These are phyloP conservation scores for Symbiodinium natans DNA, from an alignment of 73 alveolate genomes.

Conservation along the genomic window DNA sequence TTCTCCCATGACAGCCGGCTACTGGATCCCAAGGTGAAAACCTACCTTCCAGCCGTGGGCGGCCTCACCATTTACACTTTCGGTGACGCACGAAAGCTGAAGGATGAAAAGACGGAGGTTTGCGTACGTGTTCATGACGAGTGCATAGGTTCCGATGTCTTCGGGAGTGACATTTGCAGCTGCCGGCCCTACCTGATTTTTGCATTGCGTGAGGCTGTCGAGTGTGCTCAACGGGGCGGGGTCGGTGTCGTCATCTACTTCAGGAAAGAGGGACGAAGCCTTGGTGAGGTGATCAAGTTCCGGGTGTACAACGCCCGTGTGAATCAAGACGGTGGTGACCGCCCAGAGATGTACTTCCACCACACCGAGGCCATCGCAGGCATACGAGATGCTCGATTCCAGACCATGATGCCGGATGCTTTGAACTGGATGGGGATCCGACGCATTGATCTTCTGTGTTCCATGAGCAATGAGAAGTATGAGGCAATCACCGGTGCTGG, in stretches of 20 bases:
- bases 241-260: slow-evolving; percentile 83
- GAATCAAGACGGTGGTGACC: slow-evolving; percentile 92
- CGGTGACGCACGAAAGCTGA: slow-evolving; percentile 87
- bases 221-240: slow-evolving; percentile 88
- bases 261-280: slow-evolving; percentile 64
- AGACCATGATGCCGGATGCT: slow-evolving; percentile 94
- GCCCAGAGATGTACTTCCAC: slow-evolving; percentile 93
- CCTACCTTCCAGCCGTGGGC: slow-evolving; percentile 91
- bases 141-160: slow-evolving; percentile 94
- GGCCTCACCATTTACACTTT: slow-evolving; percentile 91
- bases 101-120: slow-evolving; percentile 77
- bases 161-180: slow-evolving; percentile 87
- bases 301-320: slow-evolving; percentile 87
- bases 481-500: slow-evolving; percentile 94
- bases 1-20: slow-evolving; percentile 46
- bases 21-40: slow-evolving; percentile 80
- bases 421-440: slow-evolving; percentile 7
- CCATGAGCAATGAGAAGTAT: slow-evolving; percentile 94
- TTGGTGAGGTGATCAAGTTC: slow-evolving; percentile 92
- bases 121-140: slow-evolving; percentile 91
- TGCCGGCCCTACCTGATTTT: slow-evolving; percentile 87
- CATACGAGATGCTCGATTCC: slow-evolving; percentile 91
- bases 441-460: slow-evolving; percentile 77
- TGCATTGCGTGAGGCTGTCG: slow-evolving; percentile 68
- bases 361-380: slow-evolving; percentile 93